A percentile compares a stretch with the other conserved stretches of the same genome.
Conservation (phyloP, 352 stramenopile genomes). For the Phytophthora ramorum region DNA sequence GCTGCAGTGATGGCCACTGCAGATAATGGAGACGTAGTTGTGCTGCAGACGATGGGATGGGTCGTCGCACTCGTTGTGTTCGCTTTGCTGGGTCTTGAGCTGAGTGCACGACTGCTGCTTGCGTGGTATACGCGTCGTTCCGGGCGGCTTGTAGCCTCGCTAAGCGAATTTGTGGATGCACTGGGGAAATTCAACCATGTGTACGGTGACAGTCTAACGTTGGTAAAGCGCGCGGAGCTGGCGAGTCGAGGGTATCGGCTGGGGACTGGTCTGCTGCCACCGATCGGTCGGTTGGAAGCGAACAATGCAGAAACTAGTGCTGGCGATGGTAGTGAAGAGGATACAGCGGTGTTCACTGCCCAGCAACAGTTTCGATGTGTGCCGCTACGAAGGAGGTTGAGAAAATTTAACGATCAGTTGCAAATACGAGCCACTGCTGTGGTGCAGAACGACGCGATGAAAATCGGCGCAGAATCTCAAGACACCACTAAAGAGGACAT, state of each 20-base stretch:
- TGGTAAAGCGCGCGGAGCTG: conserved; percentile 70
- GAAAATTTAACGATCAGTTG: conserved; percentile 58
- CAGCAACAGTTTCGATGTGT: conserved; percentile 45
- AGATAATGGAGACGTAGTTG: neutral
- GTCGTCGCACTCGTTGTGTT: neutral
- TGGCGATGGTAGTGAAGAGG: neutral
- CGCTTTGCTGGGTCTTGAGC: conserved; percentile 16
- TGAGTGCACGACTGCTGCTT: conserved; percentile 22
- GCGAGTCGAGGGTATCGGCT: conserved; percentile 62
- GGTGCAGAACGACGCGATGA: neutral
- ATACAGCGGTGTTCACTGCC: neutral
- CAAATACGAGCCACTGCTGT: conserved; percentile 10
- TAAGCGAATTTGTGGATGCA: conserved; percentile 12
- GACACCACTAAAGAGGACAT: neutral
- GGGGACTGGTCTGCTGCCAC: conserved; percentile 49
- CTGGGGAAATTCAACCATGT: conserved; percentile 26
- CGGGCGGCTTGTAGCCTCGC: conserved; percentile 6
- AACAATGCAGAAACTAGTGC: neutral
- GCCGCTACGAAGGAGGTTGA: conserved; percentile 45
- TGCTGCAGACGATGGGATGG: conserved; percentile 16
- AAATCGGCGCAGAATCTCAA: neutral
- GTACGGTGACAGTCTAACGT: conserved; percentile 44
- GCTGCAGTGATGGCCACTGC: neutral
- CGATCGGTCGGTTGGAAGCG: conserved; percentile 59
- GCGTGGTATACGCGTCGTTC: conserved; percentile 20